Conservation (phyloP, 371 early-diverging fungal genomes). For the Gilbertella persicaria region DNA sequence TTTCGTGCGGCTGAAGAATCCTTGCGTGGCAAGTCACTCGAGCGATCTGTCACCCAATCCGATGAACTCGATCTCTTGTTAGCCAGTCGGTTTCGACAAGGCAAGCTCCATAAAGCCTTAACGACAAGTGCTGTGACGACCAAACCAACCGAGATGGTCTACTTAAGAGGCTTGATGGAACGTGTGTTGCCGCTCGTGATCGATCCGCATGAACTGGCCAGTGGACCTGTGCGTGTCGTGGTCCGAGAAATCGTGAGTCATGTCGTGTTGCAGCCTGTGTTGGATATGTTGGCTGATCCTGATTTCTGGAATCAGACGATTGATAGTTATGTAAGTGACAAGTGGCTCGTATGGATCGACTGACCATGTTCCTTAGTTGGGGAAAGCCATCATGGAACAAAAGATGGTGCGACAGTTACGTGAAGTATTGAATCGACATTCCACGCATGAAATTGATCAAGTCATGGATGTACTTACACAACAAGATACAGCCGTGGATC, state of each 20-base stretch:
- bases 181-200: conserved; percentile 64
- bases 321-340: conserved; percentile 63
- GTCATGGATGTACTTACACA: conserved; percentile 19
- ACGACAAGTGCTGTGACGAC: conserved; percentile 52
- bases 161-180: conserved; percentile 70
- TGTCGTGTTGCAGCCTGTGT: conserved; percentile 69
- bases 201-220: conserved; percentile 54
- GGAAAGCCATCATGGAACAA: conserved; percentile 66
- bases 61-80: conserved; percentile 65
- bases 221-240: conserved; percentile 60
- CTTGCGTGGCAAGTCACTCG: conserved; percentile 55
- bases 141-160: conserved; percentile 56
- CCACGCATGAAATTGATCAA: conserved; percentile 41
- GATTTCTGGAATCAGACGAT: conserved; percentile 85
- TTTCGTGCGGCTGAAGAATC: conserved; percentile 67
- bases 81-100: conserved; percentile 60
- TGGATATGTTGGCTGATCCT: conserved; percentile 77
- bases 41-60: conserved; percentile 57
- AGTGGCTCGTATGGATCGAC: too few species aligned
- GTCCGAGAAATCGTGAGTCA: conserved; percentile 77
- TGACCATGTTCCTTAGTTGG: too few species aligned
- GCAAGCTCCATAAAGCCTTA: conserved; percentile 64
- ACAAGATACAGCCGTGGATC: too few species aligned
- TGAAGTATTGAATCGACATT: conserved; percentile 70
- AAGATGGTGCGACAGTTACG: conserved; percentile 75